Conservation (phyloP, 2,329 filamentous ascomycete species). For the Penicillium sp. region DNA sequence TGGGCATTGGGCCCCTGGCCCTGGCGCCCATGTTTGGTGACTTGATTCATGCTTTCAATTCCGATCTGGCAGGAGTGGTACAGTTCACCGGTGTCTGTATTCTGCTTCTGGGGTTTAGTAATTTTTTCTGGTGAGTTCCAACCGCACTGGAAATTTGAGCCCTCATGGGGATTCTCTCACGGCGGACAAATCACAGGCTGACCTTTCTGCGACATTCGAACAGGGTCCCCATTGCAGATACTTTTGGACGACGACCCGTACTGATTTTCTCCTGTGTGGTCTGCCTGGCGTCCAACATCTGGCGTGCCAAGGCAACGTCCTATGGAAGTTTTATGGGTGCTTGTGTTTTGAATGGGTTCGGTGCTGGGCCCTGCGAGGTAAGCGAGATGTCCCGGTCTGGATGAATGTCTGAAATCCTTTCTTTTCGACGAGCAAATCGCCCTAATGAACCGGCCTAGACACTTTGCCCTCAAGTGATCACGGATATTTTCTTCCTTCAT, state of each 20-base stretch:
- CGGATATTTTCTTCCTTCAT: slow-evolving; percentile 60
- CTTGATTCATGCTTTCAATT: slow-evolving; percentile 52
- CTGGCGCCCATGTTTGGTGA: slow-evolving; percentile 56
- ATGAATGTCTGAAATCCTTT: too few species aligned
- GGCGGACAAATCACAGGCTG: too few species aligned
- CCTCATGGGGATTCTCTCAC: too few species aligned
- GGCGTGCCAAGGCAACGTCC: slow-evolving; percentile 52
- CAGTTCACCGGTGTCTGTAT: slow-evolving; percentile 54
- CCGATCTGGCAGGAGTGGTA: slow-evolving; percentile 48
- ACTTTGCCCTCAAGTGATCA: slow-evolving; percentile 57
- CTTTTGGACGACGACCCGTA: slow-evolving; percentile 51
- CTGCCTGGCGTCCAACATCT: slow-evolving; percentile 50
- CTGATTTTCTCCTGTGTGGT: slow-evolving; percentile 49
- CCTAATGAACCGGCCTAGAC: slow-evolving; percentile 42
- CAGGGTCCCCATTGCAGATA: slow-evolving; percentile 49
- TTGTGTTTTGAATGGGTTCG: slow-evolving; percentile 56
- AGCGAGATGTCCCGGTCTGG: background rate
- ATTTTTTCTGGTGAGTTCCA: slow-evolving; percentile 50
- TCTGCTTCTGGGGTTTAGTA: slow-evolving; percentile 53
- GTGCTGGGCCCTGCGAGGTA: slow-evolving; percentile 46
- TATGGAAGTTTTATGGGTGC: slow-evolving; percentile 61
- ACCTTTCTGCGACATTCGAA: background rate
- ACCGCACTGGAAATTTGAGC: background rate
- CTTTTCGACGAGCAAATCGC: background rate
- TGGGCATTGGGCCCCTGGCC: slow-evolving; percentile 51